Evolutionary conservation across 768 basidiomycete species (phyloP), one percentile per base, ranked within the genome.

Genomic region (Lactarius vividus): DNA sequence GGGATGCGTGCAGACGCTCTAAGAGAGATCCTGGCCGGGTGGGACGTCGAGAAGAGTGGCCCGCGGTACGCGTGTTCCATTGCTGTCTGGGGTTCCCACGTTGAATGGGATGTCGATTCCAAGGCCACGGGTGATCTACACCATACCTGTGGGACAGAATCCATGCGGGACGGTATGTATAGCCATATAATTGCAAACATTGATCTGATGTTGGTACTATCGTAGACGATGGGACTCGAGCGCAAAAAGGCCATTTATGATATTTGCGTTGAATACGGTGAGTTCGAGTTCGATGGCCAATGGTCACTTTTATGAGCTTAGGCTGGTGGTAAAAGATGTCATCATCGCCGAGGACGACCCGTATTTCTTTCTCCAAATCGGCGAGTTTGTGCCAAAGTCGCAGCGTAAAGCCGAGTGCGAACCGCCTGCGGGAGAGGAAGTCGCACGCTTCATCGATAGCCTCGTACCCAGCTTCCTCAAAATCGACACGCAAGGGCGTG

Each of bases 261-360:
- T n/a, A 79, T 94, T 64, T 92, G 89, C 70, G 87, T 90, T 63
- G 87, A 91, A 77, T 93, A 85, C 75, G 91, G 89, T 87, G 33
- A 33, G 33, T 33, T 33, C 31, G 66, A 61, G 76, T 61, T 1
- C 20, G 46, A 23, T 52, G 8, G 23, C 28, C 13, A 35, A 66
- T 31, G n/a, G 64, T 37, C 56, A 18, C 4, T 66, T 33, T 66
- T 23, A 33, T 55, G 26, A 15, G 26, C 23, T 15, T 6, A 26
- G 15, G 18, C 42, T 11, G 16, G 18, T 15, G 42, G 6, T 23
- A 7, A 16, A 29, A 88, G 86, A 92, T 69, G 74, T 92, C 29
- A 85, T 92, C 69, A 91, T 91, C 66, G 85, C 89, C 62, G 91
- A 93, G 78, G 91, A 94, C 70, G 91, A 92, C 75, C 91, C 92